Evolutionary conservation across 257 asterid species (phyloP), one percentile per base, ranked within the genome.

Genomic region (Misopates orontium): DNA sequence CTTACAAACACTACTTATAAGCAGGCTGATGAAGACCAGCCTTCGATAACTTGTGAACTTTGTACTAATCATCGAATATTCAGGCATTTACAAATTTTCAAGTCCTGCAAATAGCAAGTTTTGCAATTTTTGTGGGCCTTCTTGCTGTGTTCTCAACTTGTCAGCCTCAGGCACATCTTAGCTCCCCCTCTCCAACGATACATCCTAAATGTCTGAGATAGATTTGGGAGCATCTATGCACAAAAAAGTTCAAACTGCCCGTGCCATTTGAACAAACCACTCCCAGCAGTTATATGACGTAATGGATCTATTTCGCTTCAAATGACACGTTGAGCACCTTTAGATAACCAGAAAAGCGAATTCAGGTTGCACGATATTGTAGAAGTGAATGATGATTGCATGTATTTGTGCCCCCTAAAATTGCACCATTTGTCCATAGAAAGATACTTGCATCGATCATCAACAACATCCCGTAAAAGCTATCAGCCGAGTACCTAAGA

Each of bases 351-450:
- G 23, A 59, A 2, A 1, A 58, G 17, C 42, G 24, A 21, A 58
- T 21, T 68, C 61, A 58, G 49, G 53, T 20, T 36, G 39, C 54
- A 36, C 54, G 23, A 12, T 49, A 22, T 45, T 42, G 54, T 55
- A 31, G 60, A 28, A 28, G 36, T 28, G 36, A 28, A 28, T 6
- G 36, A 6, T 28, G 42, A 3, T 36, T 36, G 42, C 42, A 36
- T 36, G 10, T 36, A 5, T 28, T 3, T 36, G 42, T 10, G 42
- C 42, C 8, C 11, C 42, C 6, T n/a, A 36, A 36, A 36, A 36
- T 17, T 28, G 48, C 61, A 25, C 9, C 42, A 14, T 56, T 18
- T 12, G 4, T 56, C 39, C 4, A 24, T 24, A 36, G 1, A 31
- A 24, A 40, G 22, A 15, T 15, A 10, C 5, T 56, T 56, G n/a